Base-by-base conservation (phyloP, 2,329 filamentous ascomycete species). In the Xylariaceae sp. region DNA sequence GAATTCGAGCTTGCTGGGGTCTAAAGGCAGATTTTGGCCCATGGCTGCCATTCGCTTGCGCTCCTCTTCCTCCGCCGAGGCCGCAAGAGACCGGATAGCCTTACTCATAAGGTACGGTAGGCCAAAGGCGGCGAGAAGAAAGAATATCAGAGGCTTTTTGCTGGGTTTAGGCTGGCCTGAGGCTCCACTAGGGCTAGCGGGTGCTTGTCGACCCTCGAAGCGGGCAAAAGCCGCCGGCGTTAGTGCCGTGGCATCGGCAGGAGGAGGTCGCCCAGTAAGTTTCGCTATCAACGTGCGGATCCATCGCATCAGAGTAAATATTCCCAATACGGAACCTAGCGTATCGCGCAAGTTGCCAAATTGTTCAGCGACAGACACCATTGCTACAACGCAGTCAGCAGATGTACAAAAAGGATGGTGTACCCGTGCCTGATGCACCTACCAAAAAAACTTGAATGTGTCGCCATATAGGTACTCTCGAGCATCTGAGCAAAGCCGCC, bases 401-500 rank as follows among this genome's bases (percentile, higher is more conserved):
- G 48, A 43, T 23, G 10, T 11, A 18, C 13, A 2, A 39, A 2
- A 15, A 18, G 29, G 45, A 9, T 23, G 20, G 40, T 29, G 44
- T 15, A 23, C 2, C 32, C 18, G 15, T 5, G 11, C 26, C 11
- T 6, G 9, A 33, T 26, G 45, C 11, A 75, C 88, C 67, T 82
- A 96, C 92, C 92, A 68, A 97, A 99, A 74, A 99, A 99, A 48
- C 91, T 96, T 5, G 92, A 97, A 74, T 99, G 94, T 0, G 94
- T 99, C 24, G 95, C 94, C 95, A 99, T 99, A 67, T 97, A 99
- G 9, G 94, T 97, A 78, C 94, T 97, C 76, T 99, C 94, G 23
- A 99, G 81, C 94, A 99, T 99, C 77, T 99, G 94, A 10, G 95
- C 91, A 70, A 99, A 97, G 0, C 95, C 94, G 16, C 92, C 92